phyloP scores from a whole-genome alignment of 768 basidiomycete species.

The Tylopilus felleus region DNA sequence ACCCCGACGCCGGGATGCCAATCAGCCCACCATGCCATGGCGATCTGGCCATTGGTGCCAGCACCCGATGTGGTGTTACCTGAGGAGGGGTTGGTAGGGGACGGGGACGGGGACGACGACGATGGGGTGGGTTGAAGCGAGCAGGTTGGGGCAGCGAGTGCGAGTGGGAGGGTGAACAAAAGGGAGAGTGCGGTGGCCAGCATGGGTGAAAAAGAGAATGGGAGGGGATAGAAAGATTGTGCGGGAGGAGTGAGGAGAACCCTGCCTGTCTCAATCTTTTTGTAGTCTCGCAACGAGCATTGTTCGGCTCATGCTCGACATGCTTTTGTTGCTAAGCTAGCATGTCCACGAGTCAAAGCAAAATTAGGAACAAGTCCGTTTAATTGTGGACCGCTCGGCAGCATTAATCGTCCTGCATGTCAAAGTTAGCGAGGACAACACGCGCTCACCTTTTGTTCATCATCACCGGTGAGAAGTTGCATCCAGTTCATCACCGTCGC shows the following conservation, averaged over 20 bases:
- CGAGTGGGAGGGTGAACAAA: conserved; percentile 22
- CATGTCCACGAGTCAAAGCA: no score
- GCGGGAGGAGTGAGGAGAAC: not conserved
- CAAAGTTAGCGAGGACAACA: not conserved
- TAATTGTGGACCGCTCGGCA: not conserved
- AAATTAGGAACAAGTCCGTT: conserved; percentile 7
- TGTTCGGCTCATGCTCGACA: conserved; percentile 9
- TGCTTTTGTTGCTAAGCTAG: conserved; percentile 6
- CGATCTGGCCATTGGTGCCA: conserved; percentile 34
- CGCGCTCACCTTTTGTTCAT: not conserved
- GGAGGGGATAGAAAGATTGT: conserved; percentile 16
- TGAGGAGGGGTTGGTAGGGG: conserved; percentile 6
- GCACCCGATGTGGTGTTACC: conserved; percentile 18
- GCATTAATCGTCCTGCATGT: no score
- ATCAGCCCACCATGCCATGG: conserved; percentile 68
- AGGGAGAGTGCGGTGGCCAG: conserved; percentile 20
- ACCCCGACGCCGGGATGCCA: conserved; percentile 55
- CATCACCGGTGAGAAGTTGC: not conserved
- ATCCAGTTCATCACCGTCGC: conserved; percentile 15
- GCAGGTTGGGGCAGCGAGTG: conserved; percentile 30
- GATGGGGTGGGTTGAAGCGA: conserved; percentile 10
- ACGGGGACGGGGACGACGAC: not conserved
- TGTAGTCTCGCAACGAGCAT: conserved; percentile 9
- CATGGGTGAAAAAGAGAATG: conserved; percentile 15
- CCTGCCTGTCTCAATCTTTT: not conserved